A percentile compares a stretch with the other conserved stretches of the same genome.
Conservation (phyloP, 352 stramenopile genomes). For the Pythium phragmitis region DNA sequence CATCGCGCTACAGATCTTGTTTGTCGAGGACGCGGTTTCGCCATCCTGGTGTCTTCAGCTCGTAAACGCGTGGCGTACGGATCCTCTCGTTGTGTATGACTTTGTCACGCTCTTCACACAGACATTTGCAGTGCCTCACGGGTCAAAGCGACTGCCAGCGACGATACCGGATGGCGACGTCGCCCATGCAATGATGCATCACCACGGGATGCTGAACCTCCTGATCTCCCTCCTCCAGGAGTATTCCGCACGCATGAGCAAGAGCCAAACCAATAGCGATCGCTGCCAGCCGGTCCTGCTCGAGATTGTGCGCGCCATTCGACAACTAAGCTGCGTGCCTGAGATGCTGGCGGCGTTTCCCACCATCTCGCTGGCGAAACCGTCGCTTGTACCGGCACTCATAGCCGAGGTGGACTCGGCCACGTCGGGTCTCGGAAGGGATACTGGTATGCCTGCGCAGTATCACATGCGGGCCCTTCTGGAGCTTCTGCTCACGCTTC, state of each 20-base stretch:
- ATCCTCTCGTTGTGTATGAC: conserved; percentile 21
- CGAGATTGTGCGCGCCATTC: conserved; percentile 10
- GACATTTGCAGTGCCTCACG: conserved; percentile 23
- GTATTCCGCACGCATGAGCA: conserved; percentile 3
- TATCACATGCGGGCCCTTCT: neutral
- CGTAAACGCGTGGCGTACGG: conserved; percentile 9
- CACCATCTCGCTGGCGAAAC: neutral
- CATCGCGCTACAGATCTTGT: conserved; percentile 10
- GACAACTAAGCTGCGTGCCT: conserved; percentile 3
- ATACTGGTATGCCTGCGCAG: neutral
- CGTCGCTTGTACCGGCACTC: neutral
- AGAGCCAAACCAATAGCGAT: neutral
- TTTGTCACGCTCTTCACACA: conserved; percentile 23
- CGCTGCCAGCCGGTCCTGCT: conserved; percentile 1
- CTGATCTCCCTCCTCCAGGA: neutral
- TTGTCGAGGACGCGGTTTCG: neutral
- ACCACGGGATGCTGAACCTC: conserved; percentile 21
- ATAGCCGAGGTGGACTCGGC: neutral
- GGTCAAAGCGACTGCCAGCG: conserved; percentile 10
- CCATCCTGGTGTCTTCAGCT: conserved; percentile 21
- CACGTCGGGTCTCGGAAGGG: neutral
- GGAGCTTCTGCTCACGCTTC: conserved; percentile 10
- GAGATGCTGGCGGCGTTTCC: conserved; percentile 10
- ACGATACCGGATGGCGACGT: conserved; percentile 14
- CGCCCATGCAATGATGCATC: conserved; percentile 18